Base-by-base conservation (phyloP, 331 rosid genomes). In the Spiraea crenata region DNA sequence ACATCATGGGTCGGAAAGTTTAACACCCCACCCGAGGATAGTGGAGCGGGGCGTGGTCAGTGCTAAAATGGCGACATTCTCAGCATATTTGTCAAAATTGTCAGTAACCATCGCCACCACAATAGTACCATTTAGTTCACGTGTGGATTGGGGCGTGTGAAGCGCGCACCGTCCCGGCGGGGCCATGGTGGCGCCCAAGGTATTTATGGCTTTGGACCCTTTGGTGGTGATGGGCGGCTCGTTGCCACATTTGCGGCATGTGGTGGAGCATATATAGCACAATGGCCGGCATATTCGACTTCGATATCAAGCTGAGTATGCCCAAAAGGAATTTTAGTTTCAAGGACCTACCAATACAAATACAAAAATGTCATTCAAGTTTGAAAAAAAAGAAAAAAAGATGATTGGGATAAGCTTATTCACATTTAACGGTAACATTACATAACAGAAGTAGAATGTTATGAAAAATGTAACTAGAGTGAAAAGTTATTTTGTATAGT, bases 111-210 rank as follows among this genome's bases (percentile, higher is more conserved):
- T 2, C 31, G 2, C 17, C 69, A 20, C 17, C 20, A 3, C 16
- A 63, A 8, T 42, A 4, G n/a, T 63, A 0, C 8, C 16, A 5
- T 6, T 25, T 0, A 50, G 19, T 50, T 57, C 61, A 31, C n/a
- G 35, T 15, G 12, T 17, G 50, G 61, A 57, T 25, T 57, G 58
- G 38, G 38, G 72, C 42, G 57, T 67, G 59, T 45, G 31, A 25
- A 25, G 31, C 31, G 31, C 31, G 48, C 73, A 74, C 73, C 73
- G 67, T 38, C 73, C 31, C 60, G 55, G 70, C 70, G 34, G 48
- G 13, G 31, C 31, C 55, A 48, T 51, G 71, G 51, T 39, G 71
- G 31, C 15, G 70, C 14, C 34, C 65, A 60, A 60, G 15, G 45
- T 6, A 9, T 16, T 42, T 8, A 12, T 42, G 19, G 19, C 69